phyloP scores from a whole-genome alignment of 2,329 filamentous ascomycete species.

The Neofusicoccum sp. region DNA sequence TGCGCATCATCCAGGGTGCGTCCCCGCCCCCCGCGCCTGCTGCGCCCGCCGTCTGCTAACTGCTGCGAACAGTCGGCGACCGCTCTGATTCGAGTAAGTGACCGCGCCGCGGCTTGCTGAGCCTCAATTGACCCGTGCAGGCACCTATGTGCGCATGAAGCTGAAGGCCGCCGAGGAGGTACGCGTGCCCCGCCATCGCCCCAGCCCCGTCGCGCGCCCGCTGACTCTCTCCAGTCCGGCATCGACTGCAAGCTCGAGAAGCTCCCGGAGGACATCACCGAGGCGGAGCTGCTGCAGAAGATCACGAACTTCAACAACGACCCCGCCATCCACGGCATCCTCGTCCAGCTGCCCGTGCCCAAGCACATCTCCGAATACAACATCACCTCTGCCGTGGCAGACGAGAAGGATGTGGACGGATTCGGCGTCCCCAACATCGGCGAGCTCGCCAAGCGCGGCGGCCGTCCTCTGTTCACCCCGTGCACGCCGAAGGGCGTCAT shows the following conservation, averaged over 20 bases:
- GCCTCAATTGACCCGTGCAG: slow-evolving; percentile 47
- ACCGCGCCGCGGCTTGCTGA: neutral
- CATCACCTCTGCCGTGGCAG: slow-evolving; percentile 84
- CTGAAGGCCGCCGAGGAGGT: slow-evolving; percentile 93
- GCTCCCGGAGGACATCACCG: slow-evolving; percentile 75
- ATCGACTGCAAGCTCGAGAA: slow-evolving; percentile 86
- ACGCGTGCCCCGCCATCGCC: slow-evolving; percentile 22
- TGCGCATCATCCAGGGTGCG: slow-evolving; percentile 93
- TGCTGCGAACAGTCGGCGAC: slow-evolving; percentile 67
- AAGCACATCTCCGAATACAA: slow-evolving; percentile 85
- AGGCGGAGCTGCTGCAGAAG: slow-evolving; percentile 80
- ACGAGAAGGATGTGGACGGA: slow-evolving; percentile 97
- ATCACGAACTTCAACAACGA: slow-evolving; percentile 85
- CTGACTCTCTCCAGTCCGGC: slow-evolving; percentile 62
- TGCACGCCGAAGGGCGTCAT: slow-evolving; percentile 98
- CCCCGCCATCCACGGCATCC: slow-evolving; percentile 79
- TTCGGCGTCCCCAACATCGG: slow-evolving; percentile 94
- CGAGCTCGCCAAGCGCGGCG: slow-evolving; percentile 92
- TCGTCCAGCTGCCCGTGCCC: slow-evolving; percentile 90
- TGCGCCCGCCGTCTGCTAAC: slow-evolving; percentile 15
- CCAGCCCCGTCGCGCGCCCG: neutral
- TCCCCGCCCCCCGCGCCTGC: slow-evolving; percentile 12
- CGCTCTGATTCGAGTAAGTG: slow-evolving; percentile 84
- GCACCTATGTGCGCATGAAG: slow-evolving; percentile 99
- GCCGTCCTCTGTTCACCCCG: slow-evolving; percentile 82